Conservation (phyloP, 352 stramenopile genomes). For the Phytophthora cryptogea region DNA sequence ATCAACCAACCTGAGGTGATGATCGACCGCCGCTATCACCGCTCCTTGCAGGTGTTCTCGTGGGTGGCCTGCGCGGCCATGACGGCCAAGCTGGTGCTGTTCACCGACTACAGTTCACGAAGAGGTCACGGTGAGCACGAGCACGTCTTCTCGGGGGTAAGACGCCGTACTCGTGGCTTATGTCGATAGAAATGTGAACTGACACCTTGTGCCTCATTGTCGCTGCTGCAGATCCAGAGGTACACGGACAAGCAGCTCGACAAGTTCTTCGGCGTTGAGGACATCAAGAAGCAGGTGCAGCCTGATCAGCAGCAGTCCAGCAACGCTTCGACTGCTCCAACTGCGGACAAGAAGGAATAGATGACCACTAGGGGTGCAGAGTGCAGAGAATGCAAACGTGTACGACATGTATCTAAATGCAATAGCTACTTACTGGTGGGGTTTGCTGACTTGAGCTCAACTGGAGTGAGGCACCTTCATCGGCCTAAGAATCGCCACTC, state of each 20-base stretch:
- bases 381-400: slow-evolving; percentile 18
- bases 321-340: slow-evolving; percentile 2
- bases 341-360: slow-evolving; percentile 29
- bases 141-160: slow-evolving; percentile 82
- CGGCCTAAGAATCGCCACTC: slow-evolving; percentile 1
- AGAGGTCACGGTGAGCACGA: slow-evolving; percentile 53
- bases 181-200: neutral
- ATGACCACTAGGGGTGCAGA: slow-evolving; percentile 4
- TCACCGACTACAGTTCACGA: slow-evolving; percentile 77
- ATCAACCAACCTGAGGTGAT: slow-evolving; percentile 39
- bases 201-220: slow-evolving; percentile 1
- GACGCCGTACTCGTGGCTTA: neutral
- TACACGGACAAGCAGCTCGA: slow-evolving; percentile 85
- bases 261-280: slow-evolving; percentile 87
- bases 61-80: slow-evolving; percentile 80
- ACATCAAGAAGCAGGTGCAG: slow-evolving; percentile 47
- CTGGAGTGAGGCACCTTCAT: slow-evolving; percentile 6
- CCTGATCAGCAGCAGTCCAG: slow-evolving; percentile 10
- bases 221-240: slow-evolving; percentile 51
- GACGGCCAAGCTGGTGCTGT: slow-evolving; percentile 84
- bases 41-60: slow-evolving; percentile 85
- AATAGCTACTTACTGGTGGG: slow-evolving; percentile 28
- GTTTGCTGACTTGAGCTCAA: slow-evolving; percentile 4
- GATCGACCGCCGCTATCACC: slow-evolving; percentile 87
- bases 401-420: slow-evolving; percentile 38